Base-by-base conservation (phyloP, 768 basidiomycete genomes). In the Calocybe gangraenosa region DNA sequence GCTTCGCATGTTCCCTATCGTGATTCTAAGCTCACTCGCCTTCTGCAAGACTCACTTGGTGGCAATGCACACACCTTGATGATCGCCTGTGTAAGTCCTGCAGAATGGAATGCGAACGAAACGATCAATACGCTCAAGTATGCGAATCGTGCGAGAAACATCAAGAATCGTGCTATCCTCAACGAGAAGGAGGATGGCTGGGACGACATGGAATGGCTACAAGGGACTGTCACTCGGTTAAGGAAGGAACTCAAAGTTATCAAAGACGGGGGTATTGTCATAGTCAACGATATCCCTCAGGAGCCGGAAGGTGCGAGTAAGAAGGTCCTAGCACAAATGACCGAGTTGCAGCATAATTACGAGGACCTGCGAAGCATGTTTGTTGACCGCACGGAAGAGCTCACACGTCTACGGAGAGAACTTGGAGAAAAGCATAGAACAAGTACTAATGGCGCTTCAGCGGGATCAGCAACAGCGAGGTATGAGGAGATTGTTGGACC, bases 61-160 rank as follows among this genome's bases (percentile, higher is more conserved):
- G 96, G 96, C 36, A 99, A 98, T 66, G 87, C 95, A 1, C 89
- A 95, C 57, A 98, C 96, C 9, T 82, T 97, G 55, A 99, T 99
- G 96, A 92, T 99, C 51, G 96, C 96, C 14, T 99, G 95, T 62
- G 90, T 96, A 50, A 94, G 92, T 56, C 87, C 92, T 11, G 90
- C 92, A 1, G 96, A 99, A 65, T 95, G 82, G 82, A 99, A 99
- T 63, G 78, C 87, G 2, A 83, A 75, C 48, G 96, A 99, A 67
- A 99, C 96, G 0, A 74, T 97, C 48, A 92, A 92, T 60, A 94
- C 92, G 11, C 73, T 98, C 62, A 96, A 96, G 65, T 99, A 98
- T 59, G 96, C 95, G 25, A 94, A 96, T 55, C 87, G 96, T 30
- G 96, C 96, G 9, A 73, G 93, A 51, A 97, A 96, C 59, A 99